These are phyloP conservation scores for Cucurbita maxima DNA, from an alignment of 306 rosid species.

Conservation along the genomic window DNA sequence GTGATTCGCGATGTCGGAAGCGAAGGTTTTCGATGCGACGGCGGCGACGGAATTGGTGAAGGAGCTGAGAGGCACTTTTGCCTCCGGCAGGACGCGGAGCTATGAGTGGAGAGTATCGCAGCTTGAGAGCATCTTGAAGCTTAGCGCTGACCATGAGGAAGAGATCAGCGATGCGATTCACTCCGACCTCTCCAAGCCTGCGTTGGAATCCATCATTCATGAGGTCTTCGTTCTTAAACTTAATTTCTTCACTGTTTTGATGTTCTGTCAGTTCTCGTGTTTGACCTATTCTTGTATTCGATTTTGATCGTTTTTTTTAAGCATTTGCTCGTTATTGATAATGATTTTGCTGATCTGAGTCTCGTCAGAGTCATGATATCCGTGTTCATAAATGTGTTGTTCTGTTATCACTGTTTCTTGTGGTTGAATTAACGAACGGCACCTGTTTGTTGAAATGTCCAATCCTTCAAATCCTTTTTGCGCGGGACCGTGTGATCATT, in stretches of 20 bases:
- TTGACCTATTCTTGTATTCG: background rate
- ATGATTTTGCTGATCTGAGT: background rate
- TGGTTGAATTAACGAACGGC: background rate
- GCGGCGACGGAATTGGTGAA: conserved; percentile 11
- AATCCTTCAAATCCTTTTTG: background rate
- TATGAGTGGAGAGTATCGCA: conserved; percentile 30
- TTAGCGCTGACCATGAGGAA: conserved; percentile 16
- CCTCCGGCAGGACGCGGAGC: conserved; percentile 22
- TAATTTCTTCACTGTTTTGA: background rate
- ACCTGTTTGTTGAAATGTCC: background rate
- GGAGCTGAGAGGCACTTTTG: conserved; percentile 8
- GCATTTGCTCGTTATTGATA: background rate
- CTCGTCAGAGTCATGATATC: background rate
- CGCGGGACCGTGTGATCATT: background rate
- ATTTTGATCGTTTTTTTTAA: background rate
- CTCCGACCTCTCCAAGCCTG: conserved; percentile 55
- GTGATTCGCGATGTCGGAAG: background rate
- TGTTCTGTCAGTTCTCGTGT: background rate
- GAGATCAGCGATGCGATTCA: conserved; percentile 26
- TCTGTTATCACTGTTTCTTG: background rate
- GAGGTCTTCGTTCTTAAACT: conserved; percentile 31
- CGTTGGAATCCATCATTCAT: conserved; percentile 34
- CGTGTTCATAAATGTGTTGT: background rate
- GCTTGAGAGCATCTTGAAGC: conserved; percentile 12
- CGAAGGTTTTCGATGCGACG: conserved; percentile 11